phyloP scores from a whole-genome alignment of 768 basidiomycete species.

The Lentinula boryana region DNA sequence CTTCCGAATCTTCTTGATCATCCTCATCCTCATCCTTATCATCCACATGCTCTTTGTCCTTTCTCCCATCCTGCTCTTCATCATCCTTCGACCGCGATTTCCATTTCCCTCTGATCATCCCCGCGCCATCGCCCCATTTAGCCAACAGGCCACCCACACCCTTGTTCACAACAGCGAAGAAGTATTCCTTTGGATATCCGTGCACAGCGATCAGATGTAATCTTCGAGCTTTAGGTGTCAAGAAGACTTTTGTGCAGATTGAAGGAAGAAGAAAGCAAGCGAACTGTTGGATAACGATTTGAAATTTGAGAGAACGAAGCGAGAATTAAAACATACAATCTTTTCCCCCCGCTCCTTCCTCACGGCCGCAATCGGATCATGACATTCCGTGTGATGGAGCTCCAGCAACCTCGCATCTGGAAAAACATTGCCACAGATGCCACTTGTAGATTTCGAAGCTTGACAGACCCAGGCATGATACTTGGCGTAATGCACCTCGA shows the following conservation, averaged over 20 bases:
- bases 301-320: neutral
- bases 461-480: conserved; percentile 84
- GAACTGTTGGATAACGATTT: conserved; percentile 39
- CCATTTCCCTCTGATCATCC: conserved; percentile 72
- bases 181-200: conserved; percentile 83
- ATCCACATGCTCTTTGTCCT: conserved; percentile 16
- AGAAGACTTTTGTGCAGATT: conserved; percentile 54
- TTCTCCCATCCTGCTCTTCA: conserved; percentile 6
- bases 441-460: conserved; percentile 25
- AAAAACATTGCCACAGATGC: conserved; percentile 69
- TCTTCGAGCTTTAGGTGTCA: conserved; percentile 68
- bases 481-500: conserved; percentile 78
- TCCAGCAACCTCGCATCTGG: conserved; percentile 76
- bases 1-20: conserved; percentile 17
- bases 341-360: conserved; percentile 78
- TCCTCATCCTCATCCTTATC: conserved; percentile 19
- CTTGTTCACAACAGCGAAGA: conserved; percentile 88
- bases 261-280: conserved; percentile 59
- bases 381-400: conserved; percentile 84
- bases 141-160: conserved; percentile 77
- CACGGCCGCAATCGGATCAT: conserved; percentile 78
- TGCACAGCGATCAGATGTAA: conserved; percentile 81
- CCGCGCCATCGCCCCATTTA: conserved; percentile 72
- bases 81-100: conserved; percentile 35
- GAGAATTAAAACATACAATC: conserved; percentile 49